Evolutionary conservation across 192 early-diverging fungal species (phyloP).

Genomic region (Dimargaris xerosporica): DNA sequence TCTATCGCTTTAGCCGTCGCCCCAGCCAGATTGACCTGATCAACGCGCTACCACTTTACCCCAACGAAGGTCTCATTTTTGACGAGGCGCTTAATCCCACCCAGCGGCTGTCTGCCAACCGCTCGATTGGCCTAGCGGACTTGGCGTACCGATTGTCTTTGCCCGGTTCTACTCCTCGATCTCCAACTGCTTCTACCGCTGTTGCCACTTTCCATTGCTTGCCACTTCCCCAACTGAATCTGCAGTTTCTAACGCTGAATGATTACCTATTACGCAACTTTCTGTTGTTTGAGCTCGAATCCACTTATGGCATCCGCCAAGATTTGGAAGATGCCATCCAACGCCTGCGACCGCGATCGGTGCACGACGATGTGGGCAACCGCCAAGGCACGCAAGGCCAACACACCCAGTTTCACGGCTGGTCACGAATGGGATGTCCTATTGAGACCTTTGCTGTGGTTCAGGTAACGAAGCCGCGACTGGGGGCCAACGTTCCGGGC

Average conservation of each 20-base stretch:
- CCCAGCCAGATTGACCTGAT: conserved; percentile 54
- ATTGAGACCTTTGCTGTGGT: conserved; percentile 51
- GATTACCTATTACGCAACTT: conserved; percentile 86
- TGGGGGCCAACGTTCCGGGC: conserved; percentile 43
- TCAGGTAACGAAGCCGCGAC: conserved; percentile 52
- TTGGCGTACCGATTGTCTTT: background rate
- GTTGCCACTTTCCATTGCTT: conserved; percentile 12
- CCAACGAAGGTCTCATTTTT: conserved; percentile 62
- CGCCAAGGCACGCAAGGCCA: background rate
- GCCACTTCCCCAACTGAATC: conserved; percentile 73
- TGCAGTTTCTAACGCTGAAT: conserved; percentile 85
- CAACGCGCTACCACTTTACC: conserved; percentile 55
- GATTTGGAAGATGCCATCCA: conserved; percentile 79
- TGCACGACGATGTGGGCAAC: background rate
- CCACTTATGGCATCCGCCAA: conserved; percentile 66
- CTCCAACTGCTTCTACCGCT: background rate
- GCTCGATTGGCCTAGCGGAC: background rate
- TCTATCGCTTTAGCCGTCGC: conserved; percentile 38
- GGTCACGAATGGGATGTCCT: conserved; percentile 81
- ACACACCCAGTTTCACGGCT: conserved; percentile 51
- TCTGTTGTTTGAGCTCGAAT: conserved; percentile 68
- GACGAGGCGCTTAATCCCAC: conserved; percentile 49
- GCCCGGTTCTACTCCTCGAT: background rate
- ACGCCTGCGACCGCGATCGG: conserved; percentile 47
- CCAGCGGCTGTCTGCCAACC: conserved; percentile 30